phyloP scores from a whole-genome alignment of 2,329 filamentous ascomycete genomes.

The Aspergillus uvarum region DNA sequence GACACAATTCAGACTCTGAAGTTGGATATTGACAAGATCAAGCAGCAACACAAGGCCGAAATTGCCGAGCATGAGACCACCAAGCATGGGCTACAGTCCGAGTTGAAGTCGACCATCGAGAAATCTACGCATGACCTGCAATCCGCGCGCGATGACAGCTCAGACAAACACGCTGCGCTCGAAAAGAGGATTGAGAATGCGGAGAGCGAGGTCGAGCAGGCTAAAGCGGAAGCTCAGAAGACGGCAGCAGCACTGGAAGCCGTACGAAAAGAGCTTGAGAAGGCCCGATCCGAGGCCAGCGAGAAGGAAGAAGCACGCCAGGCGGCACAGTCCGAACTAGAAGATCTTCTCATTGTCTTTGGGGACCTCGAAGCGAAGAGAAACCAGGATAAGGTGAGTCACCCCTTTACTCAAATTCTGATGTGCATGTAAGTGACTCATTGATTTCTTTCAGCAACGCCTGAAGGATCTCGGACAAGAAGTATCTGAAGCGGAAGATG shows the following conservation, averaged over 20 bases:
- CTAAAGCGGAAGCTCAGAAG: conserved; percentile 42
- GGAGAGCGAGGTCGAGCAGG: conserved; percentile 28
- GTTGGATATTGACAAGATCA: conserved; percentile 49
- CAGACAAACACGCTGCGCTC: conserved; percentile 44
- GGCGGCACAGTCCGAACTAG: conserved; percentile 68
- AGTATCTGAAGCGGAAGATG: conserved; percentile 75
- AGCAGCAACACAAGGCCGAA: conserved; percentile 61
- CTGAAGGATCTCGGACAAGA: conserved; percentile 66
- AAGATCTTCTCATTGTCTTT: conserved; percentile 79
- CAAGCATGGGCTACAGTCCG: conserved; percentile 56
- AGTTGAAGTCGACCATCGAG: conserved; percentile 50
- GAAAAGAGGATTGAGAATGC: conserved; percentile 52
- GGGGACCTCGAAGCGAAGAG: conserved; percentile 77
- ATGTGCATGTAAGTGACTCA: conserved; percentile 3
- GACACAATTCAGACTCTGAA: conserved; percentile 59
- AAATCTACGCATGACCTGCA: conserved; percentile 57
- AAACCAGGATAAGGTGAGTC: conserved; percentile 68
- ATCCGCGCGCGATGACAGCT: conserved; percentile 53
- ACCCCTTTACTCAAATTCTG: background rate
- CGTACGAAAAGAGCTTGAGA: conserved; percentile 30
- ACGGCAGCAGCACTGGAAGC: conserved; percentile 57
- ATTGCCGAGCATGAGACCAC: conserved; percentile 59
- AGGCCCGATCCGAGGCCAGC: conserved; percentile 32
- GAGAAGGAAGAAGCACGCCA: conserved; percentile 64
- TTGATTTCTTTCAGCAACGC: conserved; percentile 46